These are phyloP conservation scores for Nosema bombycis DNA, from an alignment of 371 early-diverging fungal genomes.

Conservation along the genomic window DNA sequence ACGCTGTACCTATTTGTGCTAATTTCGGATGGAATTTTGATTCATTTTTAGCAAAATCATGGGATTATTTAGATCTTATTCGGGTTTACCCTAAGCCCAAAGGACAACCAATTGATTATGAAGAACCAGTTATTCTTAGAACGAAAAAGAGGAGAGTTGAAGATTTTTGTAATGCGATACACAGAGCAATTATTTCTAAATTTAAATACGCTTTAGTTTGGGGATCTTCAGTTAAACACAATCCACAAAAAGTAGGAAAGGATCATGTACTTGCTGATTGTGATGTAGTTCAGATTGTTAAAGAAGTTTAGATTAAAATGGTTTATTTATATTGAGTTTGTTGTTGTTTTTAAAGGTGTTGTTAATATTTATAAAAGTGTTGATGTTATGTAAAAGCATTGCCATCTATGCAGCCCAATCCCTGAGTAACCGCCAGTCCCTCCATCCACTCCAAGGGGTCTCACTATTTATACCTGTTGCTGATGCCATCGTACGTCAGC, in stretches of 20 bases:
- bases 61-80: conserved; percentile 61
- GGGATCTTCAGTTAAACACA: conserved; percentile 93
- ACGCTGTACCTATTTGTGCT: conserved; percentile 88
- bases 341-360: background rate
- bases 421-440: no score
- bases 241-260: conserved; percentile 93
- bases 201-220: conserved; percentile 94
- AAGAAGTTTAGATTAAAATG: conserved; percentile 65
- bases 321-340: background rate
- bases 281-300: conserved; percentile 96
- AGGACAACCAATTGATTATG: conserved; percentile 89
- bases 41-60: conserved; percentile 75
- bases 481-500: no score
- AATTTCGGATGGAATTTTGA: conserved; percentile 99
- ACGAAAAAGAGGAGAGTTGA: conserved; percentile 72
- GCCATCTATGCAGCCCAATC: no score
- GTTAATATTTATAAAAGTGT: background rate
- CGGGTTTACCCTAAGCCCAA: conserved; percentile 91
- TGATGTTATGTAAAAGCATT: no score
- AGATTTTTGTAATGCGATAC: conserved; percentile 94
- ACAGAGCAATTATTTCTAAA: conserved; percentile 83
- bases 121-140: conserved; percentile 83
- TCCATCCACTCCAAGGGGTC: no score
- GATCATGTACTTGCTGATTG: conserved; percentile 86
- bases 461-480: no score